phyloP scores from a whole-genome alignment of 352 stramenopile genomes.

The Pythium insidiosum region DNA sequence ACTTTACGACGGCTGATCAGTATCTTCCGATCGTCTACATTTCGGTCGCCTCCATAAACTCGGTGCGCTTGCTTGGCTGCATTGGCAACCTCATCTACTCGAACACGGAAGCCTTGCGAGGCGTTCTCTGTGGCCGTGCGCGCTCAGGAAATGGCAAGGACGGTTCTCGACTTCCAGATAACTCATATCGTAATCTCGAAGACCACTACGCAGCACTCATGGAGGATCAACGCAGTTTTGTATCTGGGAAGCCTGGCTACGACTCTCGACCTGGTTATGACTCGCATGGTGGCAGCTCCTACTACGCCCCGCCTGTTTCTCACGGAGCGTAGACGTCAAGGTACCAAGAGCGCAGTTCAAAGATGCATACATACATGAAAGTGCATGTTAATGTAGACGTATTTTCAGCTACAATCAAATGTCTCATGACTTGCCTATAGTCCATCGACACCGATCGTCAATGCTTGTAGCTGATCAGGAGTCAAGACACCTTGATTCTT shows the following conservation, averaged over 20 bases:
- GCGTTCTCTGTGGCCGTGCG: background rate
- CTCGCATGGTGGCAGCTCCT: too few relatives aligned
- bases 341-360: too few relatives aligned
- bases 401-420: too few relatives aligned
- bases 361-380: too few relatives aligned
- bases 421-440: too few relatives aligned
- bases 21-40: constrained; percentile 73
- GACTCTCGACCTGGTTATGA: too few relatives aligned
- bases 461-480: constrained; percentile 53
- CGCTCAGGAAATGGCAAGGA: constrained; percentile 45
- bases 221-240: constrained; percentile 50
- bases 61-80: constrained; percentile 47
- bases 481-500: constrained; percentile 51
- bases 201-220: constrained; percentile 64
- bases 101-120: constrained; percentile 26
- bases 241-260: constrained; percentile 31
- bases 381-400: too few relatives aligned
- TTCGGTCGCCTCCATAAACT: constrained; percentile 64
- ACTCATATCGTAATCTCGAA: constrained; percentile 53
- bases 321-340: too few relatives aligned
- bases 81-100: constrained; percentile 71
- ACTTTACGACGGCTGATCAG: constrained; percentile 37
- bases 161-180: constrained; percentile 25
- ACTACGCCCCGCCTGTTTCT: too few relatives aligned
- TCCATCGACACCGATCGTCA: constrained; percentile 39